These are phyloP conservation scores for Mycena capillaripes DNA, from an alignment of 768 basidiomycete genomes.

Conservation along the genomic window DNA sequence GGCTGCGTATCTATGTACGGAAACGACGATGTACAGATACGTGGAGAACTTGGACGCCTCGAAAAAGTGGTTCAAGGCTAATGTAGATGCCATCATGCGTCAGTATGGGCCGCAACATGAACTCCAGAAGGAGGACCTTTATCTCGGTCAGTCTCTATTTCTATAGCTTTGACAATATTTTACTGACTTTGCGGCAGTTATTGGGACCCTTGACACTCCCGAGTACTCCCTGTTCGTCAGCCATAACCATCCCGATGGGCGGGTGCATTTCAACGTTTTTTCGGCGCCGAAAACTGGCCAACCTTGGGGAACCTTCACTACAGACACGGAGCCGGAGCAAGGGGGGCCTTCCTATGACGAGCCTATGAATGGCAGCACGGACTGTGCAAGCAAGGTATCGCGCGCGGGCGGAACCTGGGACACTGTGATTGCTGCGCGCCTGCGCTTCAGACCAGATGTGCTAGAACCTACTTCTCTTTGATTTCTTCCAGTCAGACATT, in stretches of 20 bases:
- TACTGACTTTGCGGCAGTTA: constrained; percentile 53
- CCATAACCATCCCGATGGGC: constrained; percentile 65
- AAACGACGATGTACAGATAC: constrained; percentile 78
- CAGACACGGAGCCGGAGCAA: constrained; percentile 51
- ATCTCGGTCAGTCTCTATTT: constrained; percentile 55
- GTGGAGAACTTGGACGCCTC: constrained; percentile 74
- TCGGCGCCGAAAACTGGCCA: constrained; percentile 55
- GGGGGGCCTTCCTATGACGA: constrained; percentile 55
- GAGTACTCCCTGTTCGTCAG: constrained; percentile 85
- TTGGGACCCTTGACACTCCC: constrained; percentile 78
- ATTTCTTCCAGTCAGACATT: constrained; percentile 1
- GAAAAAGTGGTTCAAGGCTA: constrained; percentile 80
- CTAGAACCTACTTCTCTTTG: constrained; percentile 60
- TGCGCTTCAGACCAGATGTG: constrained; percentile 64
- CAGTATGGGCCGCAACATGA: constrained; percentile 64
- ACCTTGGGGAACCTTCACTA: constrained; percentile 71
- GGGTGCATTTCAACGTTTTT: constrained; percentile 70
- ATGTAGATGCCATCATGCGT: constrained; percentile 74
- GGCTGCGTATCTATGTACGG: constrained; percentile 76
- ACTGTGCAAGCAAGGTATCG: constrained; percentile 60
- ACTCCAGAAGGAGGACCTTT: constrained; percentile 72
- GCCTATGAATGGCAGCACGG: constrained; percentile 34
- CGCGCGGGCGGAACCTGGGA: constrained; percentile 50
- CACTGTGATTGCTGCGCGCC: constrained; percentile 62
- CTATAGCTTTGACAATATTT: neutral